phyloP scores from a whole-genome alignment of 208 protist genomes.

The Strigomonas galati region DNA sequence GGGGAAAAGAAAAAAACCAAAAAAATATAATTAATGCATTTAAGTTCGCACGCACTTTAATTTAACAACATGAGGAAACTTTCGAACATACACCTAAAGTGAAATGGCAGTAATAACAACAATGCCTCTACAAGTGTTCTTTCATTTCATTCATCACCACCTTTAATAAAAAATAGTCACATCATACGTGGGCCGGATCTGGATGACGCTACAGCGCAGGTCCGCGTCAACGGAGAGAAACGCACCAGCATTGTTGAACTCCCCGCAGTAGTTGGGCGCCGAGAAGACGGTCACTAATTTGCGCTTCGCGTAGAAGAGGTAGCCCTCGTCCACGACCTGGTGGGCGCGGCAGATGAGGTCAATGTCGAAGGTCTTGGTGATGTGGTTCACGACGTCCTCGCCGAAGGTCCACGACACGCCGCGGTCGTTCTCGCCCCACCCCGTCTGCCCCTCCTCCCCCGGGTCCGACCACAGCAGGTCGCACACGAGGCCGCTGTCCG shows the following conservation, averaged over 20 bases:
- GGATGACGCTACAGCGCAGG: conserved; percentile 51
- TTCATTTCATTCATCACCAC: no score
- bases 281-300: conserved; percentile 76
- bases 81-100: no score
- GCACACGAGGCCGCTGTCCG: conserved; percentile 91
- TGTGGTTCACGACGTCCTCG: conserved; percentile 68
- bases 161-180: conserved; percentile 38
- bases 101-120: no score
- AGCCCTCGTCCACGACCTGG: conserved; percentile 92
- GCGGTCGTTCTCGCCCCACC: conserved; percentile 59
- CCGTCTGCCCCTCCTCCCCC: conserved; percentile 71
- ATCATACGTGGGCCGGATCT: conserved; percentile 45
- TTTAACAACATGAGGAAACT: no score
- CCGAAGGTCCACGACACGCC: conserved; percentile 74
- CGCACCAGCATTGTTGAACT: conserved; percentile 74
- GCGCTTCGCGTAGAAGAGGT: conserved; percentile 62
- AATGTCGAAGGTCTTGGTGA: conserved; percentile 94
- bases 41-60: no score
- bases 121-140: no score
- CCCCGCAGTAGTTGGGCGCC: conserved; percentile 84
- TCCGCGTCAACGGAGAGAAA: conserved; percentile 89
- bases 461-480: conserved; percentile 99
- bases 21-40: no score
- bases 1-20: conserved; percentile 12
- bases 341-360: conserved; percentile 98